Evolutionary conservation across 768 basidiomycete genomes (phyloP).

Genomic region (Panaeolus papilionaceus): DNA sequence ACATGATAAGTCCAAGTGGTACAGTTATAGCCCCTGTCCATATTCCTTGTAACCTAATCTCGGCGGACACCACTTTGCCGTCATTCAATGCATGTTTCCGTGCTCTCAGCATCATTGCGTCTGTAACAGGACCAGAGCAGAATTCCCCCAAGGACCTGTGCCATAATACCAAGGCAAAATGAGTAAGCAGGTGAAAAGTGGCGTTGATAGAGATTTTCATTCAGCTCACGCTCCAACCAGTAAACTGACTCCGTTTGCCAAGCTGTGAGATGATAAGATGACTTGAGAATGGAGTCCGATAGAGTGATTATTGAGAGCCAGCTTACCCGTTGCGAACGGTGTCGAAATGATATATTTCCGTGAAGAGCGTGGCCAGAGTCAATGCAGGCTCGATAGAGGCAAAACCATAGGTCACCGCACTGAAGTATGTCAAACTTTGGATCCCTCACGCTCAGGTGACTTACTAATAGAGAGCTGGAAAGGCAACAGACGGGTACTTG

Average conservation of each 20-base stretch:
- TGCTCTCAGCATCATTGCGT: slow-evolving; percentile 42
- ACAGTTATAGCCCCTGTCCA: slow-evolving; percentile 45
- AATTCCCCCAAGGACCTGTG: slow-evolving; percentile 40
- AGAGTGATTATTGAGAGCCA: background rate
- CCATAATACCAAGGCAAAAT: background rate
- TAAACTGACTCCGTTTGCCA: slow-evolving; percentile 44
- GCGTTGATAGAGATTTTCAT: background rate
- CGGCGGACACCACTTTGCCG: slow-evolving; percentile 34
- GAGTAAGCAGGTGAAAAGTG: slow-evolving; percentile 1
- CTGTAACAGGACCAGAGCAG: slow-evolving; percentile 43
- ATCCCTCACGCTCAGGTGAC: background rate
- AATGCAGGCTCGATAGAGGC: slow-evolving; percentile 47
- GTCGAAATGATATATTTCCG: slow-evolving; percentile 44
- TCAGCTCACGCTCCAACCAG: slow-evolving; percentile 40
- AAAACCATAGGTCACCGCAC: slow-evolving; percentile 44
- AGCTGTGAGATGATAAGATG: slow-evolving; percentile 25
- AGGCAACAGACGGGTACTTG: slow-evolving; percentile 45
- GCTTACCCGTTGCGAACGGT: slow-evolving; percentile 43
- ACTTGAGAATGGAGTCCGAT: background rate
- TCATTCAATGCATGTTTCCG: slow-evolving; percentile 32
- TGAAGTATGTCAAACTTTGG: slow-evolving; percentile 13
- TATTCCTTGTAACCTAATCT: slow-evolving; percentile 44
- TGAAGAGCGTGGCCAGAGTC: slow-evolving; percentile 44
- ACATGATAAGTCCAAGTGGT: slow-evolving; percentile 43
- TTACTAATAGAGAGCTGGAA: slow-evolving; percentile 45